A percentile compares a stretch with the other conserved stretches of the same genome.
These are phyloP conservation scores for Trichoderma simmonsii DNA, from an alignment of 2,329 filamentous ascomycete species.

Conservation along the genomic window DNA sequence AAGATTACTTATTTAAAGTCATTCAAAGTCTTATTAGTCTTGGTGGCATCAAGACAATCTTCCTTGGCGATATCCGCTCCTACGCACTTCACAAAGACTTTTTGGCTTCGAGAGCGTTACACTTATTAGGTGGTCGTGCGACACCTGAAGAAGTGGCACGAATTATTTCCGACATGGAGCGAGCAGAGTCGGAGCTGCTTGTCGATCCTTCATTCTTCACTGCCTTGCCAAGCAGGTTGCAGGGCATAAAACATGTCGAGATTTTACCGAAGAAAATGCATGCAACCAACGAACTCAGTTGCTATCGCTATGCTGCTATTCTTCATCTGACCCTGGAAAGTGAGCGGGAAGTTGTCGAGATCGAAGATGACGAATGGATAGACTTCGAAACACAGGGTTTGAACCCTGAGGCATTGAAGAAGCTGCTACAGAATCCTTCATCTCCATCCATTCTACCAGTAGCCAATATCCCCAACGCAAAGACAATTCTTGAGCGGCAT, in stretches of 20 bases:
- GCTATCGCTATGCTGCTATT: neutral
- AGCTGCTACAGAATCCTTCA: neutral
- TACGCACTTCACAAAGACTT: neutral
- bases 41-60: neutral
- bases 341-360: neutral
- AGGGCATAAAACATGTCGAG: neutral
- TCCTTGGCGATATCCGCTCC: neutral
- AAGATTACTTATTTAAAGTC: neutral
- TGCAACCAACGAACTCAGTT: neutral
- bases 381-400: neutral
- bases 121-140: neutral
- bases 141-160: neutral
- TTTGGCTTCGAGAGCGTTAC: neutral
- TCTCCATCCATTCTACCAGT: neutral
- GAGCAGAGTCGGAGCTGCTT: neutral
- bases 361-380: neutral
- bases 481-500: neutral
- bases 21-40: neutral
- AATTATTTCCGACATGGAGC: neutral
- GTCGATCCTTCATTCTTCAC: neutral
- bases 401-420: neutral
- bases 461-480: neutral
- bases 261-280: neutral
- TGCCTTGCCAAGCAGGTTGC: neutral
- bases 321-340: neutral